Evolutionary conservation across 371 early-diverging fungal species (phyloP).

Genomic region (Blakeslea trispora): DNA sequence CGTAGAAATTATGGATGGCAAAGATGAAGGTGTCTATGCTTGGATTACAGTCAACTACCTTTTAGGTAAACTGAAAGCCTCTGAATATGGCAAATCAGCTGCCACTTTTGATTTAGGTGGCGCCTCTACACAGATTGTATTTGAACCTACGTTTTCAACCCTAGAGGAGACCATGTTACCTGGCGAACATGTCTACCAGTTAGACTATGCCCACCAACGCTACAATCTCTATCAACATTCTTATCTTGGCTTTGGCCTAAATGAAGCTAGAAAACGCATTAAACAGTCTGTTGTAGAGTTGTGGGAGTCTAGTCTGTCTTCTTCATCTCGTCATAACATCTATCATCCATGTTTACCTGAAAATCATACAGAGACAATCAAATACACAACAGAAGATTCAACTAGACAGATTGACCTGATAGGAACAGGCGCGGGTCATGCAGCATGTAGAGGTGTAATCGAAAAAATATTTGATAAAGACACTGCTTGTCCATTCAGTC

Average conservation of each 20-base stretch:
- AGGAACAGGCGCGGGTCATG: slow-evolving; percentile 60
- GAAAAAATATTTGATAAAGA: slow-evolving; percentile 66
- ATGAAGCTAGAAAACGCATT: slow-evolving; percentile 67
- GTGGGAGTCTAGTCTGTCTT: slow-evolving; percentile 14
- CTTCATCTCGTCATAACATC: slow-evolving; percentile 23
- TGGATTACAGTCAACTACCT: slow-evolving; percentile 98
- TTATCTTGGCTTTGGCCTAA: slow-evolving; percentile 91
- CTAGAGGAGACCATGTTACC: slow-evolving; percentile 45
- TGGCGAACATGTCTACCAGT: slow-evolving; percentile 69
- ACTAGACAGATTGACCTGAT: slow-evolving; percentile 26
- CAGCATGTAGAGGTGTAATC: slow-evolving; percentile 55
- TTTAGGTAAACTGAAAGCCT: slow-evolving; percentile 56
- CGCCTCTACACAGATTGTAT: slow-evolving; percentile 95
- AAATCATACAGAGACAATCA: slow-evolving; percentile 33
- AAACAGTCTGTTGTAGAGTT: slow-evolving; percentile 17
- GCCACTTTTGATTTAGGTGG: slow-evolving; percentile 97
- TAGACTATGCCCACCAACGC: slow-evolving; percentile 67
- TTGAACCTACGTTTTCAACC: slow-evolving; percentile 76
- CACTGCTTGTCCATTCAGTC: slow-evolving; percentile 52
- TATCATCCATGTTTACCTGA: slow-evolving; percentile 45
- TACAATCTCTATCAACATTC: slow-evolving; percentile 92
- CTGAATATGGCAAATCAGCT: slow-evolving; percentile 63
- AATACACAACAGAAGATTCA: slow-evolving; percentile 9
- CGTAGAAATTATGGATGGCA: slow-evolving; percentile 93
- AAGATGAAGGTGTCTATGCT: slow-evolving; percentile 96